Conservation (phyloP, 2,329 filamentous ascomycete genomes). For the Emmonsiellopsis sp. region DNA sequence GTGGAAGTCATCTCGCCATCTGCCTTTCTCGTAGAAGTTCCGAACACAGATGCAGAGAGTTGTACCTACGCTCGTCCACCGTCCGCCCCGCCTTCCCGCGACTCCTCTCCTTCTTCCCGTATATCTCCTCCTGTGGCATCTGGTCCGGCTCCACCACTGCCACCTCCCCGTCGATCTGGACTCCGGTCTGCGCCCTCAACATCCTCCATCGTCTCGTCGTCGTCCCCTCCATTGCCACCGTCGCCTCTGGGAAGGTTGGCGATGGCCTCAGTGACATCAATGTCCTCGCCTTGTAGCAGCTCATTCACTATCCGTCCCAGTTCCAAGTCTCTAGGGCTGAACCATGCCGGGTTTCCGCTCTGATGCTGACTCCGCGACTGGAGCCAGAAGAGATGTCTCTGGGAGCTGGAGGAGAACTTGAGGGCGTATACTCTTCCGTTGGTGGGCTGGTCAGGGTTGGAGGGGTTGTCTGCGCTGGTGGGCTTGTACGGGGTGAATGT, state of each 20-base stretch:
- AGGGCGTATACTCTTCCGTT: conserved; percentile 89
- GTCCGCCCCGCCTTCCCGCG: conserved; percentile 88
- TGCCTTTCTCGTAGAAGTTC: not conserved
- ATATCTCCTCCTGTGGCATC: conserved; percentile 87
- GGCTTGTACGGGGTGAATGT: conserved; percentile 74
- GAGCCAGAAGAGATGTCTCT: conserved; percentile 91
- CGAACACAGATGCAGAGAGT: conserved; percentile 24
- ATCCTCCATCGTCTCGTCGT: conserved; percentile 72
- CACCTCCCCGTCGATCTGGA: conserved; percentile 48
- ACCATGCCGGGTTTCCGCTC: conserved; percentile 62
- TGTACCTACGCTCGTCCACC: conserved; percentile 98
- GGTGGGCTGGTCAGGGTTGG: conserved; percentile 54
- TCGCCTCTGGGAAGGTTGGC: conserved; percentile 48
- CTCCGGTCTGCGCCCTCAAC: conserved; percentile 55
- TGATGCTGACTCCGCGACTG: conserved; percentile 78
- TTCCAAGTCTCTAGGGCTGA: conserved; percentile 77
- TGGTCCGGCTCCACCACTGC: conserved; percentile 71
- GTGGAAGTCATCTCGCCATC: not conserved
- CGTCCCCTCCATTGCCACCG: conserved; percentile 50
- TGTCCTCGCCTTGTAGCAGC: conserved; percentile 79
- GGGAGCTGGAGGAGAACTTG: conserved; percentile 86
- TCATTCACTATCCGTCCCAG: conserved; percentile 79
- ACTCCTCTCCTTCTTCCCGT: conserved; percentile 77
- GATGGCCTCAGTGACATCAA: conserved; percentile 68
- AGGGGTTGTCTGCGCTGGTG: conserved; percentile 46